Base-by-base conservation (phyloP, 2,329 filamentous ascomycete species). In the Alternaria viburni region DNA sequence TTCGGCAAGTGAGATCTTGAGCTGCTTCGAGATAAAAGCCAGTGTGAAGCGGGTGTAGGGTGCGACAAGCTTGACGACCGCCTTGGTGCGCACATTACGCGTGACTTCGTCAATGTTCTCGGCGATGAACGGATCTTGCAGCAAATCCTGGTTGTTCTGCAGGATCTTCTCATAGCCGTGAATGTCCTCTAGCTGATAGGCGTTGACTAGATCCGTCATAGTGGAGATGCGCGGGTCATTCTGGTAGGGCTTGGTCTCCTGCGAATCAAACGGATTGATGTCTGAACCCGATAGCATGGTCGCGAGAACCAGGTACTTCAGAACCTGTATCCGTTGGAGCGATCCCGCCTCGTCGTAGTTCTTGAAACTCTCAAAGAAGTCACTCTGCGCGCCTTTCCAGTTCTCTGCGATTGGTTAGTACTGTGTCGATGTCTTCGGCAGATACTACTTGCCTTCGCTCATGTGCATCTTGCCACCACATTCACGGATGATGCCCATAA, bases 381-480 rank as follows among this genome's bases (percentile, higher is more conserved):
- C 96, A 73, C 90, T 95, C 81, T 98, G 94, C 1, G 96, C 96
- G 75, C 94, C 93, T 79, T 96, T 93, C 96, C 96, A 99, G 79
- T 98, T 98, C 83, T 98, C 96, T 86, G 69, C 46, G 26, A 61
- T 56, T 25, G 32, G 68, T 78, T 72, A 76, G 72, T 70, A 62
- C 64, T 50, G 58, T 41, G 45, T 58, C 62, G 17, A 44, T 60
- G 59, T 68, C 62, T 68, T 50, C 47, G 62, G 52, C 55, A 26
- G 26, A 30, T 55, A n/a, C 50, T 62, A 56, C 72, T 74, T 80
- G 81, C 83, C 83, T 85, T 99, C 96, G 80, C 92, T 96, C 96
- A 99, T 98, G 83, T 98, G 94, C 96, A 99, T 99, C 85, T 99
- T 99, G 73, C 96, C 96, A 74, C 96, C 96, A 79, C 96, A 99